These are phyloP conservation scores for Jasminum sambac DNA, from an alignment of 257 asterid genomes.

Conservation along the genomic window DNA sequence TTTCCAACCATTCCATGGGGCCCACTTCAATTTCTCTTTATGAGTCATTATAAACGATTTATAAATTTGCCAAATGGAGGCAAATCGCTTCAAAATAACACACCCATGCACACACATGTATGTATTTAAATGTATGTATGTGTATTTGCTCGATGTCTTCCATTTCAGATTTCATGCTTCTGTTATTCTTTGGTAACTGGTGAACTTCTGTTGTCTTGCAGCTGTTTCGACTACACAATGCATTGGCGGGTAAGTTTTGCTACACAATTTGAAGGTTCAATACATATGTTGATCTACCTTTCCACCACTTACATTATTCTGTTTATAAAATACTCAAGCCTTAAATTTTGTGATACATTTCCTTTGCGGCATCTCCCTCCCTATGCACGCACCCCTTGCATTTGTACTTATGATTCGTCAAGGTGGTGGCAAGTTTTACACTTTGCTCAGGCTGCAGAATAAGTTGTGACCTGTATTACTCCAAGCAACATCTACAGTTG, in stretches of 20 bases:
- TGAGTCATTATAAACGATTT: too few species aligned
- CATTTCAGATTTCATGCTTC: conserved; percentile 10
- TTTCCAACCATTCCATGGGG: too few species aligned
- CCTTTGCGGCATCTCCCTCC: too few species aligned
- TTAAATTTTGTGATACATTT: too few species aligned
- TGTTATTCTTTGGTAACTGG: conserved; percentile 19
- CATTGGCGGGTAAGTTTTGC: conserved; percentile 79
- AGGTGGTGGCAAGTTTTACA: not conserved
- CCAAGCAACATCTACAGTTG: not conserved
- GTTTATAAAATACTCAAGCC: too few species aligned
- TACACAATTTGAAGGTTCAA: conserved; percentile 17
- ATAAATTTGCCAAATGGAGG: too few species aligned
- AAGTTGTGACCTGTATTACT: not conserved
- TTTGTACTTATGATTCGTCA: not conserved
- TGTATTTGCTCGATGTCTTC: conserved; percentile 11
- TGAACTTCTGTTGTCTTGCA: conserved; percentile 43
- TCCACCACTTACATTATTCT: too few species aligned
- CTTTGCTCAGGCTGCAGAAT: not conserved
- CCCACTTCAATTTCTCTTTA: too few species aligned
- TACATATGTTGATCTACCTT: not conserved
- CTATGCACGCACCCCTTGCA: too few species aligned
- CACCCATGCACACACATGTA: too few species aligned
- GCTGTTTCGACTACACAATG: conserved; percentile 99
- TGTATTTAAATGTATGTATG: not conserved
- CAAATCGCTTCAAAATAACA: too few species aligned